Conservation (phyloP, 1,284 basidiomycete genomes). For the Abortiporus biennis region DNA sequence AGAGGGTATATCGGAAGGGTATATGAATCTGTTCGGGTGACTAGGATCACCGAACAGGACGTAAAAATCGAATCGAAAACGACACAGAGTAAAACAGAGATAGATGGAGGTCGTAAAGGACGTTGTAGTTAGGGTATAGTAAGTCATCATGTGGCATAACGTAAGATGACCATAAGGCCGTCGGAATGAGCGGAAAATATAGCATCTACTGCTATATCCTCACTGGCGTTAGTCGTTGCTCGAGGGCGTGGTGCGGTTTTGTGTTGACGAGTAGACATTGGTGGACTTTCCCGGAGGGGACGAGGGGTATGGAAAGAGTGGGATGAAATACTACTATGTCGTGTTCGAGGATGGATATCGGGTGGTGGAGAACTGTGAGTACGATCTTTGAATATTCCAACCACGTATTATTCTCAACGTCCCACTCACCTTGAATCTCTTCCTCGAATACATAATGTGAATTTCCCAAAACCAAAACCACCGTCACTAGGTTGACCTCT, state of each 20-base stretch:
- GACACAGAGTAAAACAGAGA: too few species aligned
- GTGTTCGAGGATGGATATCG: not conserved
- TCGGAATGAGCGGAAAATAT: constrained; percentile 80
- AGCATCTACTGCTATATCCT: constrained; percentile 55
- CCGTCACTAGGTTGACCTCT: constrained; percentile 73
- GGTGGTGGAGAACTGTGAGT: not conserved
- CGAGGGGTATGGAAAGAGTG: too few species aligned
- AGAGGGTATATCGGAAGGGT: too few species aligned
- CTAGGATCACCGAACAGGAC: too few species aligned
- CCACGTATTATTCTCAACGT: too few species aligned
- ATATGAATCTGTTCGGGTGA: too few species aligned
- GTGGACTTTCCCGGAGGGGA: not conserved
- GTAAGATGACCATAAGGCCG: constrained; percentile 69
- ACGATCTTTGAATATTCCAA: constrained; percentile 7
- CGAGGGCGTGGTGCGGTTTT: not conserved
- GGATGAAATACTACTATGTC: too few species aligned
- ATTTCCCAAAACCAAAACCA: constrained; percentile 73
- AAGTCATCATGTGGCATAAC: constrained; percentile 26
- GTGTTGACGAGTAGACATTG: not conserved
- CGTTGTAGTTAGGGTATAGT: not conserved
- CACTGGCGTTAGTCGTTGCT: constrained; percentile 15
- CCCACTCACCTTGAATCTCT: constrained; percentile 49
- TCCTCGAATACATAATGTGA: constrained; percentile 46
- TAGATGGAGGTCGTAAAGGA: too few species aligned
- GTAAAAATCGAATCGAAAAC: too few species aligned